Conservation (phyloP, 371 early-diverging fungal species). For the Mortierella polycephala region DNA sequence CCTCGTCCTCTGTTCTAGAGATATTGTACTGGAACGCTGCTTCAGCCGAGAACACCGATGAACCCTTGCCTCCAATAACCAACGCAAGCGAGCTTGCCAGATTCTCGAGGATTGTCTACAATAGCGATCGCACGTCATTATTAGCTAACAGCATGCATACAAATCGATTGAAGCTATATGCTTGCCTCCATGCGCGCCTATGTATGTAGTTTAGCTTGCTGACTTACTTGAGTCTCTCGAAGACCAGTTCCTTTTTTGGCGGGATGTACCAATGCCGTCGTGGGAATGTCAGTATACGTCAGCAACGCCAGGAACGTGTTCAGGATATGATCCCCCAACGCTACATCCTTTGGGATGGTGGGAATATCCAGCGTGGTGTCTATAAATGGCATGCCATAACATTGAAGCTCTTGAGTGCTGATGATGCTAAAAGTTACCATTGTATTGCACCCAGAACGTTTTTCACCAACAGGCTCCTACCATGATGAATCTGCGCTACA, state of each 20-base stretch:
- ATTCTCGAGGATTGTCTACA: slow-evolving; percentile 27
- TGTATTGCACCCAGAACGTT: too few species aligned
- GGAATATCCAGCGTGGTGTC: slow-evolving; percentile 10
- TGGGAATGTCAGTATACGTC: slow-evolving; percentile 26
- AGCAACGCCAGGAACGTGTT: slow-evolving; percentile 26
- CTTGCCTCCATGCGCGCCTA: not conserved
- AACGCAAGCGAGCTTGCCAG: slow-evolving; percentile 12
- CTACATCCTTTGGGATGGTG: slow-evolving; percentile 15
- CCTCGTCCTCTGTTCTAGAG: slow-evolving; percentile 16
- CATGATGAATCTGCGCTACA: slow-evolving; percentile 16
- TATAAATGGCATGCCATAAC: not conserved
- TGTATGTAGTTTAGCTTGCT: not conserved
- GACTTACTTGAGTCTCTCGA: slow-evolving; percentile 22
- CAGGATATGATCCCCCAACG: slow-evolving; percentile 41
- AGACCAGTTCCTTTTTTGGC: slow-evolving; percentile 38
- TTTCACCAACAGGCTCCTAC: slow-evolving; percentile 6
- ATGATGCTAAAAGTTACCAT: not conserved
- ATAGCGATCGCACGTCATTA: not conserved
- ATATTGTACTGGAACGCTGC: slow-evolving; percentile 15
- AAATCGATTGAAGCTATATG: not conserved
- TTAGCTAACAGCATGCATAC: not conserved
- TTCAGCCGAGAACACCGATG: slow-evolving; percentile 16
- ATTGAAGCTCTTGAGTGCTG: too few species aligned
- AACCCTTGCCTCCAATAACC: slow-evolving; percentile 10
- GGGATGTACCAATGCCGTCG: slow-evolving; percentile 30